phyloP scores from a whole-genome alignment of 208 protist species.

The Lotmaria passim region DNA sequence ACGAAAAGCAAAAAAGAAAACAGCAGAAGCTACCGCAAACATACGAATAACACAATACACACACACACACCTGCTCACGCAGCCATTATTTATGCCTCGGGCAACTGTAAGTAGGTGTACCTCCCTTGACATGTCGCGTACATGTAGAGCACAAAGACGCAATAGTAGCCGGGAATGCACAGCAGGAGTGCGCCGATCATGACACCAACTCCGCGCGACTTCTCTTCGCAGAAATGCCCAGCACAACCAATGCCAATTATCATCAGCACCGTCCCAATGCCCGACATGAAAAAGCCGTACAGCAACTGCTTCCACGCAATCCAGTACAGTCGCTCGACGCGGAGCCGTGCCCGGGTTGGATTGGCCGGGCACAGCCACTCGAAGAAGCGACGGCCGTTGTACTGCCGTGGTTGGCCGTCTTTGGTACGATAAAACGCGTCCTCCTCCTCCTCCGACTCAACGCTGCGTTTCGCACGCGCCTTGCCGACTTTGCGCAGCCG shows the following conservation, averaged over 20 bases:
- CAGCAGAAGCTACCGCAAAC: too few relatives aligned
- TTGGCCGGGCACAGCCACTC: constrained; percentile 53
- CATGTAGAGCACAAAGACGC: constrained; percentile 56
- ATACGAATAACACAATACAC: neutral
- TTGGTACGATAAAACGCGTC: constrained; percentile 41
- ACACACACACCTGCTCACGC: neutral
- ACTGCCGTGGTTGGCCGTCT: constrained; percentile 11
- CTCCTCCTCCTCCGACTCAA: constrained; percentile 59
- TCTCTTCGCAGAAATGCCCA: constrained; percentile 33
- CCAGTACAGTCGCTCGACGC: constrained; percentile 83
- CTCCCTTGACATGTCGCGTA: constrained; percentile 63
- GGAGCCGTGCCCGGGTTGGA: constrained; percentile 52
- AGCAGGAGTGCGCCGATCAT: constrained; percentile 55
- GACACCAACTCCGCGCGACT: constrained; percentile 45
- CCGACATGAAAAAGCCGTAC: constrained; percentile 69
- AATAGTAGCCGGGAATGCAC: constrained; percentile 77
- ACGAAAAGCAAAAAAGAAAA: constrained; percentile 12
- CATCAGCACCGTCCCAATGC: constrained; percentile 59
- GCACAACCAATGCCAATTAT: constrained; percentile 42
- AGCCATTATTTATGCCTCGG: constrained; percentile 38
- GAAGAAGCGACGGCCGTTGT: constrained; percentile 48
- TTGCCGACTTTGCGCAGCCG: constrained; percentile 13
- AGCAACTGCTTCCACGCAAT: constrained; percentile 63
- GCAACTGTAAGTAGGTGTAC: constrained; percentile 56
- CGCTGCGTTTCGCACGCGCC: constrained; percentile 14